Evolutionary conservation across 768 basidiomycete species (phyloP).

Genomic region (Suillus hirtellus): DNA sequence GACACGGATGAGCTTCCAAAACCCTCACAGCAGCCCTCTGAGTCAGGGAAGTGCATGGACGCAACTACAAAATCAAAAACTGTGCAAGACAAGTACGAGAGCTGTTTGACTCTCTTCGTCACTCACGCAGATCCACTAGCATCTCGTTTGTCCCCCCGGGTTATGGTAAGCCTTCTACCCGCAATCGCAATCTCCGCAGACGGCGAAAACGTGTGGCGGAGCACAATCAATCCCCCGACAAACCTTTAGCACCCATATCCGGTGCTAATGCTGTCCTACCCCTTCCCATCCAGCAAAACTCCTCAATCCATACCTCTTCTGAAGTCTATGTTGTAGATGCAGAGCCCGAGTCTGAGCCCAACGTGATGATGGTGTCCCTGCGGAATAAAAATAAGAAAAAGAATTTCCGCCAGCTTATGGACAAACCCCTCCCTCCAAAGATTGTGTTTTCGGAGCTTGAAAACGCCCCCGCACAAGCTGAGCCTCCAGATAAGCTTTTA

Average conservation of each 20-base stretch:
- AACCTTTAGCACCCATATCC: conserved; percentile 33
- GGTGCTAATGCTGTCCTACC: conserved; percentile 48
- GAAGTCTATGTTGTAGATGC: conserved; percentile 15
- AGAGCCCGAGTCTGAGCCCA: conserved; percentile 17
- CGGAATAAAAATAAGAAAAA: conserved; percentile 77
- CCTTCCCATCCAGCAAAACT: conserved; percentile 24
- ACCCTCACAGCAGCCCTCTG: conserved; percentile 17
- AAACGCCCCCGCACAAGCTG: conserved; percentile 5
- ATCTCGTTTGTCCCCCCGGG: conserved; percentile 51
- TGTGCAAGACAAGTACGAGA: not conserved
- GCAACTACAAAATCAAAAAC: conserved; percentile 10
- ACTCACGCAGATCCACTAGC: conserved; percentile 15
- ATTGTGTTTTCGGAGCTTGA: conserved; percentile 49
- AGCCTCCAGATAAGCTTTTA: conserved; percentile 4
- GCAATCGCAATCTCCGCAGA: conserved; percentile 57
- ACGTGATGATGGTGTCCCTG: conserved; percentile 39
- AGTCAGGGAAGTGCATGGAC: conserved; percentile 5
- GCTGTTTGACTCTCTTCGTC: conserved; percentile 5
- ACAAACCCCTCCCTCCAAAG: conserved; percentile 44
- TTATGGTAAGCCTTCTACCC: conserved; percentile 57
- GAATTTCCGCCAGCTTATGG: conserved; percentile 58
- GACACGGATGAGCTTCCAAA: conserved; percentile 17
- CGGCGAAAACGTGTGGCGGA: conserved; percentile 45
- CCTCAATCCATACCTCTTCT: not conserved
- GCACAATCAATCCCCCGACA: conserved; percentile 14